Conservation (phyloP, 306 rosid species). For the Vigna unguiculata region DNA sequence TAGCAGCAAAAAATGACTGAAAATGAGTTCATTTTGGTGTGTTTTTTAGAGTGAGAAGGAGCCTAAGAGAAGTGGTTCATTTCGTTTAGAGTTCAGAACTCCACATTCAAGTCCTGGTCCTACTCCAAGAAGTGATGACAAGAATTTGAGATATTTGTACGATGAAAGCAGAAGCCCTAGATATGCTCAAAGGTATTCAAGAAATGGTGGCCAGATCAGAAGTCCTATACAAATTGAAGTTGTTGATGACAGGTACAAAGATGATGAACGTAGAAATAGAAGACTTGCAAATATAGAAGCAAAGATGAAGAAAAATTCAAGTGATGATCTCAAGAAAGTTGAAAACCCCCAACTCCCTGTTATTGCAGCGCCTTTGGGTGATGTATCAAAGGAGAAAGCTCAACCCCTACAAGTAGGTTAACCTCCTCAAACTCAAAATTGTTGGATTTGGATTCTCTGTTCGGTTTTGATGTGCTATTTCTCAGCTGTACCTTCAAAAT, state of each 20-base stretch:
- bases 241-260: slow-evolving; percentile 85
- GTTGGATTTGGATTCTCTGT: too few species aligned
- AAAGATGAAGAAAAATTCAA: slow-evolving; percentile 46
- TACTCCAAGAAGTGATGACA: slow-evolving; percentile 45
- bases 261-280: slow-evolving; percentile 49
- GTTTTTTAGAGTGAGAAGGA: slow-evolving; percentile 56
- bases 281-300: slow-evolving; percentile 53
- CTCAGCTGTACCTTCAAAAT: too few species aligned
- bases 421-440: slow-evolving; percentile 38
- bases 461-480: too few species aligned
- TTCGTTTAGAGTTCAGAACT: slow-evolving; percentile 49
- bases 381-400: slow-evolving; percentile 40
- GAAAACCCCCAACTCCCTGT: slow-evolving; percentile 42
- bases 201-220: slow-evolving; percentile 52
- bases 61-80: slow-evolving; percentile 47
- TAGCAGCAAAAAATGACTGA: slow-evolving; percentile 1
- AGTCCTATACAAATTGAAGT: slow-evolving; percentile 70
- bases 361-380: slow-evolving; percentile 36
- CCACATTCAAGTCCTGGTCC: slow-evolving; percentile 51
- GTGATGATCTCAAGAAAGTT: slow-evolving; percentile 45
- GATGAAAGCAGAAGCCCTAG: slow-evolving; percentile 81
- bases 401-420: slow-evolving; percentile 48
- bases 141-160: slow-evolving; percentile 54
- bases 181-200: slow-evolving; percentile 51
- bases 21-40: slow-evolving; percentile 24